Evolutionary conservation across 2,329 filamentous ascomycete genomes (phyloP).

Genomic region (Stagonosporopsis chrysanthemi): DNA sequence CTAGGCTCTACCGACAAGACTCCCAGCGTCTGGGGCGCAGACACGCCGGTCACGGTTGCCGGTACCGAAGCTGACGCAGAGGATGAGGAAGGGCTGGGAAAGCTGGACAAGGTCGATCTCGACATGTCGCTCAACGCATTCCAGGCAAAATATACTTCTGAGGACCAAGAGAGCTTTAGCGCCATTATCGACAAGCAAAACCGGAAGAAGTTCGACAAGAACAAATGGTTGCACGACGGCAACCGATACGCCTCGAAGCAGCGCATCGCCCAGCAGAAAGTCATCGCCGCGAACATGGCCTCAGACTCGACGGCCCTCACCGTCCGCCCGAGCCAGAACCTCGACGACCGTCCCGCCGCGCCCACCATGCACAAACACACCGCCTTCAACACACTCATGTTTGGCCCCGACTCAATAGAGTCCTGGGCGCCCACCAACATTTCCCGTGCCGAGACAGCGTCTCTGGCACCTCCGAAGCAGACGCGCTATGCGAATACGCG

Average conservation of each 20-base stretch:
- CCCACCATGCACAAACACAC: constrained; percentile 74
- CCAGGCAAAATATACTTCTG: constrained; percentile 92
- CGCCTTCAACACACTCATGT: constrained; percentile 89
- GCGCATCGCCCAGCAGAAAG: constrained; percentile 72
- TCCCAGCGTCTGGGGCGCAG: constrained; percentile 69
- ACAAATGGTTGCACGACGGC: constrained; percentile 86
- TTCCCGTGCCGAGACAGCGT: constrained; percentile 72
- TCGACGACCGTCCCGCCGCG: constrained; percentile 76
- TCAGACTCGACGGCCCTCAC: constrained; percentile 30
- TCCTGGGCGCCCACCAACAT: constrained; percentile 65
- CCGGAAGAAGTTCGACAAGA: constrained; percentile 80
- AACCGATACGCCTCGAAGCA: constrained; percentile 78
- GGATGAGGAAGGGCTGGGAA: constrained; percentile 44
- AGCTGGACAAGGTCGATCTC: constrained; percentile 67
- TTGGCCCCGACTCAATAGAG: constrained; percentile 71
- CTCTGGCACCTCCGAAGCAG: constrained; percentile 76
- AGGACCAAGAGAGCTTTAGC: constrained; percentile 98
- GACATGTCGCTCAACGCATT: constrained; percentile 85
- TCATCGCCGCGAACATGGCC: constrained; percentile 66
- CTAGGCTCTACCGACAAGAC: constrained; percentile 58
- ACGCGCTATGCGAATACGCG: constrained; percentile 86
- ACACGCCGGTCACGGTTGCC: constrained; percentile 73
- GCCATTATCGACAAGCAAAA: constrained; percentile 91
- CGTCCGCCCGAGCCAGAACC: constrained; percentile 66
- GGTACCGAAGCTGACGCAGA: constrained; percentile 42